Evolutionary conservation across 768 basidiomycete species (phyloP), one percentile per base, ranked within the genome.

Genomic region (Russula emetica): DNA sequence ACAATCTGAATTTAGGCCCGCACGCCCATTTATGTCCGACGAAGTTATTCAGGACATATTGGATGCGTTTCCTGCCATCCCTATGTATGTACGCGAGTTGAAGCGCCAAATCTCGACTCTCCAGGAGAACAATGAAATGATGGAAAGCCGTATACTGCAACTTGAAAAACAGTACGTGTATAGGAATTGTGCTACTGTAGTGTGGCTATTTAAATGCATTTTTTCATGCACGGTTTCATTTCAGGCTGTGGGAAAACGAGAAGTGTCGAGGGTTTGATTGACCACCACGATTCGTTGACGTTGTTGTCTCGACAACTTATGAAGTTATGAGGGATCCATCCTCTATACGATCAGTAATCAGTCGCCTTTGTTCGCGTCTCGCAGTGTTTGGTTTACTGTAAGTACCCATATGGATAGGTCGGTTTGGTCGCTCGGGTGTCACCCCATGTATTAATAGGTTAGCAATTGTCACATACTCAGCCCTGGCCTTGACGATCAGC

Each of bases 131-230:
- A 42, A 32, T 28, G 42, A 42, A 18, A 28, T 49, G 13, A 55
- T 38, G 34, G 20, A 42, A 20, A 54, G 16, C 26, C 54, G 20
- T 20, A 20, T 56, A 42, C 20, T n/a, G 28, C 28, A 32, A 13
- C 32, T 49, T 16, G 24, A 45, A 26, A 47, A 63, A 32, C 11
- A 47, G 51, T 55, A 22, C 52, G 57, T 60, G 32, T 8, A 20
- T 26, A 6, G 10, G 52, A 34, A 24, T 32, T 7, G 32, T 18
- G 18, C 18, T 3, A 38, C 13, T n/a, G 14, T n/a, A 38, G 13
- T n/a, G 14, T n/a, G 26, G 47, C 2, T 24, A 50, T 40, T 44
- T 54, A 5, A 32, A 18, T 2, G 10, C 2, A 16, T 52, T 52
- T 14, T n/a, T 50, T 30, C 3, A 52, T 42, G 10, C 18, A 11